Conservation (phyloP, 257 asterid species). For the Penstemon newberryi region DNA sequence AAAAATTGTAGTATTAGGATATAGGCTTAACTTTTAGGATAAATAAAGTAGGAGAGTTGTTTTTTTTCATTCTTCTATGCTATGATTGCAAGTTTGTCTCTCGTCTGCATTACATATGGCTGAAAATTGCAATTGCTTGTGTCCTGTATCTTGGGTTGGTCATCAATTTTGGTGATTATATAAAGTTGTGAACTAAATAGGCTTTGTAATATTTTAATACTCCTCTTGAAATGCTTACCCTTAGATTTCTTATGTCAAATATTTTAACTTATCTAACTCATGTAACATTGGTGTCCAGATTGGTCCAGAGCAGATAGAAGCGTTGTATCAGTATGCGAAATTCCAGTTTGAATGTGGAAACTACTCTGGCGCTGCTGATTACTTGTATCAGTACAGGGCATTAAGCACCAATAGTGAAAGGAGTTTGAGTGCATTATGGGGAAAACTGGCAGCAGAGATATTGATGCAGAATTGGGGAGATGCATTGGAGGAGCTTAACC, state of each 20-base stretch:
- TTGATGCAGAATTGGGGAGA: constrained; percentile 96
- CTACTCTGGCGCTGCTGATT: constrained; percentile 97
- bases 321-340: constrained; percentile 84
- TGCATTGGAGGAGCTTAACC: constrained; percentile 93
- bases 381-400: constrained; percentile 80
- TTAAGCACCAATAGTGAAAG: constrained; percentile 77
- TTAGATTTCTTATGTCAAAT: constrained; percentile 7
- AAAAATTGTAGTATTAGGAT: no score
- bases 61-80: no score
- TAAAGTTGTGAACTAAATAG: not conserved
- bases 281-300: constrained; percentile 47
- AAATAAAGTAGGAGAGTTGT: no score
- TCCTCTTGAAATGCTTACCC: not conserved
- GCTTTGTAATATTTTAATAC: not conserved
- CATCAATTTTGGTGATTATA: not conserved
- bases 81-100: no score
- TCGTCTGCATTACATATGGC: no score
- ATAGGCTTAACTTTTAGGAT: no score
- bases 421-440: constrained; percentile 96
- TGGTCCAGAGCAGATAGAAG: constrained; percentile 93
- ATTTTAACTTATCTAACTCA: constrained; percentile 11
- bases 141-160: not conserved
- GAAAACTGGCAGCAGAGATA: constrained; percentile 96
- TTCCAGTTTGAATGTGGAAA: constrained; percentile 99
- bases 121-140: no score